A percentile compares a stretch with the other conserved stretches of the same genome.
phyloP scores from a whole-genome alignment of 177 flowering plant species.

The Tripterygium wilfordii region DNA sequence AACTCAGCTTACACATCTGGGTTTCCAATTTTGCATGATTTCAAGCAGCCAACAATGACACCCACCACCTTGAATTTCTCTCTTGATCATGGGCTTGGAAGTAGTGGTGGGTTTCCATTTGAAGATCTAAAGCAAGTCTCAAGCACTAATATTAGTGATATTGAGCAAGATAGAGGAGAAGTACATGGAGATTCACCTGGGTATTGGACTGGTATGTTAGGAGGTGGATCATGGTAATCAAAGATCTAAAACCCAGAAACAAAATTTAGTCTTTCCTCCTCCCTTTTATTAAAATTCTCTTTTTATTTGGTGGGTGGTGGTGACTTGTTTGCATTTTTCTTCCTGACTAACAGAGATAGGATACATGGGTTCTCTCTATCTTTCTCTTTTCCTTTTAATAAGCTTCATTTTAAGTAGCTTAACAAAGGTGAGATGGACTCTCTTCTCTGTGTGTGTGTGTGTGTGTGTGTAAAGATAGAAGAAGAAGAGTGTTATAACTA shows the following conservation, averaged over 20 bases:
- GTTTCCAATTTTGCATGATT: slow-evolving; percentile 47
- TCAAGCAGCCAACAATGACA: slow-evolving; percentile 69
- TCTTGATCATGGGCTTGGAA: slow-evolving; percentile 47
- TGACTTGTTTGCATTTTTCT: slow-evolving; percentile 41
- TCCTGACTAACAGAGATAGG: slow-evolving; percentile 46
- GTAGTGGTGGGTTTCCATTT: slow-evolving; percentile 22
- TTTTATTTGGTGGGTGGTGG: slow-evolving; percentile 22
- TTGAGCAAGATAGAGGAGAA: slow-evolving; percentile 35
- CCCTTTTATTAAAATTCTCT: slow-evolving; percentile 2
- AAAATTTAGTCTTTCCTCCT: slow-evolving; percentile 1
- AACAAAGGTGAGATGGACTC: too few relatives aligned
- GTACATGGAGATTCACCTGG: slow-evolving; percentile 58
- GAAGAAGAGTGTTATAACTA: too few relatives aligned
- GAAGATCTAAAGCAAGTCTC: slow-evolving; percentile 23
- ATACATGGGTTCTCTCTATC: slow-evolving; percentile 30
- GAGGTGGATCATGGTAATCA: slow-evolving; percentile 82
- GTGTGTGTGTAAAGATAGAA: slow-evolving; percentile 27
- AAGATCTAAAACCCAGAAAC: slow-evolving; percentile 7
- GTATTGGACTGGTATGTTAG: slow-evolving; percentile 86
- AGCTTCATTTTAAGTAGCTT: slow-evolving; percentile 2
- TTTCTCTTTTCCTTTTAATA: slow-evolving; percentile 5
- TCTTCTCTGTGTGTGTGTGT: slow-evolving; percentile 16
- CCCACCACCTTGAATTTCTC: slow-evolving; percentile 56
- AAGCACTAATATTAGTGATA: slow-evolving; percentile 18
- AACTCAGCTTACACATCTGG: slow-evolving; percentile 36